Percentiles rank a stretch among this genome's conserved stretches.
phyloP scores from a whole-genome alignment of 1,139 yeast species.

The Debaryomyces coudertii region DNA sequence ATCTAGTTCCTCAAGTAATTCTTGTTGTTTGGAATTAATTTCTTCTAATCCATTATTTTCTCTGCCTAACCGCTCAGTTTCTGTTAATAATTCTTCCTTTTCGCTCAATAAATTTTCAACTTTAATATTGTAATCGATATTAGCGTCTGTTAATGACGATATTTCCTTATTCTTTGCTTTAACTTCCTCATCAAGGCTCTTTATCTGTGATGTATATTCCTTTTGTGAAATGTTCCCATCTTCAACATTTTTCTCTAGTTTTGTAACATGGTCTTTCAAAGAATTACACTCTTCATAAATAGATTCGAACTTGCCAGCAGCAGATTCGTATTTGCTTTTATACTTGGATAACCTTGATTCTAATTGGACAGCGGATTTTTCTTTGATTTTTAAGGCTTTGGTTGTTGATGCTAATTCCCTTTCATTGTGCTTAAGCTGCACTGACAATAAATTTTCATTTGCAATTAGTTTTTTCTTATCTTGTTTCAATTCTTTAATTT shows the following conservation, averaged over 20 bases:
- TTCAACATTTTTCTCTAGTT: constrained; percentile 14
- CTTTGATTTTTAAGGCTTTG: constrained; percentile 30
- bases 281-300: constrained; percentile 12
- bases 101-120: constrained; percentile 21
- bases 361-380: constrained; percentile 19
- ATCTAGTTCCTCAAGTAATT: constrained; percentile 25
- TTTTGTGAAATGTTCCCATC: constrained; percentile 11
- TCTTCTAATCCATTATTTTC: constrained; percentile 19
- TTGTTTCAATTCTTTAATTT: constrained; percentile 25
- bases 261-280: constrained; percentile 10
- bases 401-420: constrained; percentile 34
- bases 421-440: constrained; percentile 35
- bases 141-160: constrained; percentile 16
- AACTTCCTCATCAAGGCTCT: constrained; percentile 9
- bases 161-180: constrained; percentile 15
- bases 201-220: constrained; percentile 7
- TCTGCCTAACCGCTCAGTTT: constrained; percentile 16
- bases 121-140: constrained; percentile 18
- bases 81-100: constrained; percentile 19
- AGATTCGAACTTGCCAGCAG: constrained; percentile 13
- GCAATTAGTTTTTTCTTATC: constrained; percentile 23
- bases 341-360: constrained; percentile 13
- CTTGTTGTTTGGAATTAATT: constrained; percentile 25
- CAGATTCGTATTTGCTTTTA: constrained; percentile 2
- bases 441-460: constrained; percentile 30